Evolutionary conservation across 192 early-diverging fungal genomes (phyloP).

Genomic region (Mortierella hygrophila): DNA sequence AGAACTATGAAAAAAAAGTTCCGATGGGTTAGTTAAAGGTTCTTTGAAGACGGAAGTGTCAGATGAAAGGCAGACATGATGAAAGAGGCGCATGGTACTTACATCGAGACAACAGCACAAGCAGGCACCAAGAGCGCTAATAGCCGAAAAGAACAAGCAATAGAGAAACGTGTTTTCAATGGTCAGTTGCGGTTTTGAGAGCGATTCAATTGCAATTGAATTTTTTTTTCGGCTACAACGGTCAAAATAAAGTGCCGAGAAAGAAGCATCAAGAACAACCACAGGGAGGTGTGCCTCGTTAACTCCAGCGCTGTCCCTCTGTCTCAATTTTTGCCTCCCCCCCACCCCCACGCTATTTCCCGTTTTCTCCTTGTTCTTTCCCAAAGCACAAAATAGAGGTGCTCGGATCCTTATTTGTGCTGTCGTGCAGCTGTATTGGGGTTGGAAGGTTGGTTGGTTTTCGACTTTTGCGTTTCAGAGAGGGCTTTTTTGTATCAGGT

Average conservation of each 20-base stretch:
- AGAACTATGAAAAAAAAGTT: too few relatives aligned
- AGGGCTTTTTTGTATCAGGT: not conserved
- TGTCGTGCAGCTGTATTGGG: too few relatives aligned
- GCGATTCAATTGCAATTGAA: not conserved
- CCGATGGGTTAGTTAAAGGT: too few relatives aligned
- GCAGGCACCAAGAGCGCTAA: constrained; percentile 50
- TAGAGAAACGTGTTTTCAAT: not conserved
- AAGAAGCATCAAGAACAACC: not conserved
- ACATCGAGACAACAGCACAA: constrained; percentile 52
- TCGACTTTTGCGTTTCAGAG: not conserved
- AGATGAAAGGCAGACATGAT: not conserved
- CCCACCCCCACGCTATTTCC: not conserved
- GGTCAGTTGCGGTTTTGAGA: not conserved
- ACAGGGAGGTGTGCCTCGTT: too few relatives aligned
- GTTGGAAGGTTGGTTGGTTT: not conserved
- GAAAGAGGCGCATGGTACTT: not conserved
- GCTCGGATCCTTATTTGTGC: constrained; percentile 2
- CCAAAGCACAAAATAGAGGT: not conserved
- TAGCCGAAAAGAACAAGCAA: not conserved
- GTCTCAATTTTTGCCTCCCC: not conserved
- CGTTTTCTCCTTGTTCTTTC: not conserved
- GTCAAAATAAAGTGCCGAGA: not conserved
- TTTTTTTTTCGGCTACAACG: not conserved
- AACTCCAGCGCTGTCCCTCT: too few relatives aligned
- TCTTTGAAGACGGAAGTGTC: too few relatives aligned